A percentile compares a stretch with the other conserved stretches of the same genome.
phyloP scores from a whole-genome alignment of 805 yeast species.

The Kluyveromyces aestuarii region DNA sequence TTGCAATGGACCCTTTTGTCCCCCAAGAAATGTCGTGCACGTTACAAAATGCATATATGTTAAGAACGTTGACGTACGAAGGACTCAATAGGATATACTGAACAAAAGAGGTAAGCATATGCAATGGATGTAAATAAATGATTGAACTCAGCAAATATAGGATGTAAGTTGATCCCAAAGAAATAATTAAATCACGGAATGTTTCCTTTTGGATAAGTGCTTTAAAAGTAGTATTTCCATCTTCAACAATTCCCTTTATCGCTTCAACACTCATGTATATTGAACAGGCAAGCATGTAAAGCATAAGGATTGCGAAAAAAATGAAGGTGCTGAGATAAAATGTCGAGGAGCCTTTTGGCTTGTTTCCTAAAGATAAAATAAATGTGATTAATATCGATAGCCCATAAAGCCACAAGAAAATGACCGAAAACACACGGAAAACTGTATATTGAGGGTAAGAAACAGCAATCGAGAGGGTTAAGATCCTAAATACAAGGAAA shows the following conservation, averaged over 20 bases:
- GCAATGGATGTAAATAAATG: conserved; percentile 83
- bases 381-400: conserved; percentile 77
- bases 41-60: conserved; percentile 92
- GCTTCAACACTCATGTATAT: conserved; percentile 70
- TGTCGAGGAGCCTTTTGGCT: conserved; percentile 81
- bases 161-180: conserved; percentile 74
- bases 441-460: conserved; percentile 48
- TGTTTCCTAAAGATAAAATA: conserved; percentile 85
- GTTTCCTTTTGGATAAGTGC: conserved; percentile 54
- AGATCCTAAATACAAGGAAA: conserved; percentile 80
- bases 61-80: conserved; percentile 80
- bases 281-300: conserved; percentile 82
- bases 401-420: conserved; percentile 78
- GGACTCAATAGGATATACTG: conserved; percentile 85
- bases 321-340: conserved; percentile 68
- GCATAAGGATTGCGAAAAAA: conserved; percentile 83
- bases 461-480: conserved; percentile 66
- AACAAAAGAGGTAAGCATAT: conserved; percentile 77
- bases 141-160: conserved; percentile 73
- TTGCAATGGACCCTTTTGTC: conserved; percentile 72
- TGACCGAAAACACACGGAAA: conserved; percentile 68
- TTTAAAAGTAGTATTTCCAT: conserved; percentile 30
- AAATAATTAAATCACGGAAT: conserved; percentile 81
- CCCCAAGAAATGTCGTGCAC: conserved; percentile 98
- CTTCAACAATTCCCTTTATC: conserved; percentile 38